Evolutionary conservation across 345 rosid species (phyloP).

Genomic region (Capsella bursapastoris): DNA sequence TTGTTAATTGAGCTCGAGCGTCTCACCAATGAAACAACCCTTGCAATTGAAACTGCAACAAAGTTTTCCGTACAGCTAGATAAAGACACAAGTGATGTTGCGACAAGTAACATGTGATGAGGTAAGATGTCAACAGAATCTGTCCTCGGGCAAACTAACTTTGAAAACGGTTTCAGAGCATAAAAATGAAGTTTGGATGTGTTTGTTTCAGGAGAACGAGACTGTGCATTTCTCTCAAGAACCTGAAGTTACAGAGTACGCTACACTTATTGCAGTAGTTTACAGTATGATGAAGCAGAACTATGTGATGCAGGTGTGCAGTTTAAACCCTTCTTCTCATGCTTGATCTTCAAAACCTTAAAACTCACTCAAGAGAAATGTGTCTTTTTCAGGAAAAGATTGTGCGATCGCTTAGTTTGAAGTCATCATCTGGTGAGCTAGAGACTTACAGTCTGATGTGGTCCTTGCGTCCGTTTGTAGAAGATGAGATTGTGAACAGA

Average conservation of each 20-base stretch:
- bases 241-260: slow-evolving; percentile 54
- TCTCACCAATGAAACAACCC: slow-evolving; percentile 54
- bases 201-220: slow-evolving; percentile 43
- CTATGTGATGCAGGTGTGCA: slow-evolving; percentile 71
- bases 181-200: slow-evolving; percentile 11
- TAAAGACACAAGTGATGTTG: slow-evolving; percentile 40
- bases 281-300: slow-evolving; percentile 83
- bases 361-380: slow-evolving; percentile 11
- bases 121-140: slow-evolving; percentile 2
- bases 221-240: slow-evolving; percentile 35
- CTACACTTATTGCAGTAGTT: slow-evolving; percentile 59
- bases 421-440: slow-evolving; percentile 58
- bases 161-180: background rate
- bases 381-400: slow-evolving; percentile 62
- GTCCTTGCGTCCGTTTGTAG: slow-evolving; percentile 75
- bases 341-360: background rate
- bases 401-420: slow-evolving; percentile 62
- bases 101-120: slow-evolving; percentile 19
- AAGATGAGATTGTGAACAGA: slow-evolving; percentile 61
- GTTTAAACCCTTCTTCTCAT: background rate
- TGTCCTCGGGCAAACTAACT: background rate
- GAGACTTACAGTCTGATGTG: slow-evolving; percentile 78
- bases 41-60: slow-evolving; percentile 48
- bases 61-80: slow-evolving; percentile 36
- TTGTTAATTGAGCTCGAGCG: slow-evolving; percentile 57